A percentile compares a stretch with the other conserved stretches of the same genome.
phyloP scores from a whole-genome alignment of 2,329 filamentous ascomycete species.

The Aspergillus transmontanensis region DNA sequence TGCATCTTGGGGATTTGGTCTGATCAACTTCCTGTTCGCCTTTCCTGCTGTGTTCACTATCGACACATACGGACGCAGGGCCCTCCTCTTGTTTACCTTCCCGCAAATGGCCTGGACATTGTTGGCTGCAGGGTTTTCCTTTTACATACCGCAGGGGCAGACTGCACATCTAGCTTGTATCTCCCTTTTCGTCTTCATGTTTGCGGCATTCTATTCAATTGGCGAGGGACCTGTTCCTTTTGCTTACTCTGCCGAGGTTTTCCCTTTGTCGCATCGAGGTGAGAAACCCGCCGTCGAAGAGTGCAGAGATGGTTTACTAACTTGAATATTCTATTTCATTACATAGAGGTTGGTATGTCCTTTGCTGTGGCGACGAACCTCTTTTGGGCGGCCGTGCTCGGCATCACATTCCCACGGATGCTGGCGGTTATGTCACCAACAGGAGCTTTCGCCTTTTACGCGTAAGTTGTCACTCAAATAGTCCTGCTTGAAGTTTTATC shows the following conservation, averaged over 20 bases:
- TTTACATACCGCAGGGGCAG: conserved; percentile 49
- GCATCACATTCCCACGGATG: conserved; percentile 53
- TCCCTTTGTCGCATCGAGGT: conserved; percentile 58
- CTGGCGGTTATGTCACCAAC: conserved; percentile 51
- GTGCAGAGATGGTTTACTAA: background rate
- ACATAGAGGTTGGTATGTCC: conserved; percentile 51
- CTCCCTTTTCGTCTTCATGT: conserved; percentile 66
- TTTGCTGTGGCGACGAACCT: conserved; percentile 49
- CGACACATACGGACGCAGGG: conserved; percentile 66
- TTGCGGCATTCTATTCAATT: conserved; percentile 65
- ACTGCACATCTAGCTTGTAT: conserved; percentile 56
- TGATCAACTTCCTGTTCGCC: conserved; percentile 68
- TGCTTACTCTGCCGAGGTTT: conserved; percentile 59
- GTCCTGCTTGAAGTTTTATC: no score
- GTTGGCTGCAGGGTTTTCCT: conserved; percentile 64
- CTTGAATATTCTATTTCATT: conserved; percentile 8
- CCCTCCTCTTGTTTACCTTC: conserved; percentile 66
- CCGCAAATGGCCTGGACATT: conserved; percentile 69
- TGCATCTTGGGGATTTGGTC: conserved; percentile 66
- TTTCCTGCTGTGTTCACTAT: conserved; percentile 68
- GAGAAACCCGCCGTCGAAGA: conserved; percentile 16
- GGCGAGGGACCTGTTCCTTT: conserved; percentile 61
- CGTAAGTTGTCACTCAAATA: conserved; percentile 31
- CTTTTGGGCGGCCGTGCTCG: conserved; percentile 54
- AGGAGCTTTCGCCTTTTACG: conserved; percentile 64